These are phyloP conservation scores for Ophiostoma fasciatum DNA, from an alignment of 2,329 filamentous ascomycete genomes.

Conservation along the genomic window DNA sequence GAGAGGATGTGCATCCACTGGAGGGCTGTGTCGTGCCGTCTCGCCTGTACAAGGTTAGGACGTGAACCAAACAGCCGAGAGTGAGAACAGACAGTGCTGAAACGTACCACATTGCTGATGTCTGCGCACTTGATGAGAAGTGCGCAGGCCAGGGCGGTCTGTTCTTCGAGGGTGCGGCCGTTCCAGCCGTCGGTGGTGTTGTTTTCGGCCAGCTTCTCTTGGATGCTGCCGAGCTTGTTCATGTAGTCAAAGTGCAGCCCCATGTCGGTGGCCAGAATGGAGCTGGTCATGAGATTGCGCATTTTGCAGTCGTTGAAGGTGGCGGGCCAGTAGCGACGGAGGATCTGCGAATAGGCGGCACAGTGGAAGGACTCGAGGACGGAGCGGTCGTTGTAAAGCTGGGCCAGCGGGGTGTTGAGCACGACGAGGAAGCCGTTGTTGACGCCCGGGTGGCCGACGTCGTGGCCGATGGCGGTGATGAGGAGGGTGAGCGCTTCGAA, in stretches of 20 bases:
- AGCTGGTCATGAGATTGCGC: conserved; percentile 86
- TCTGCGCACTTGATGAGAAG: conserved; percentile 95
- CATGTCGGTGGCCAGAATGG: conserved; percentile 97
- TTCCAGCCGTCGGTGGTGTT: conserved; percentile 60
- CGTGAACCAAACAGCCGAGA: background rate
- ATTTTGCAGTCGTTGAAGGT: conserved; percentile 67
- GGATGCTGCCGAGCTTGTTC: conserved; percentile 67
- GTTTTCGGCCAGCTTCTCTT: conserved; percentile 59
- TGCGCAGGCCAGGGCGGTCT: conserved; percentile 71
- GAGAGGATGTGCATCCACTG: conserved; percentile 91
- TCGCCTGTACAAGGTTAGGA: conserved; percentile 42
- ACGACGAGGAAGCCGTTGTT: conserved; percentile 95
- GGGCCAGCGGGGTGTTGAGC: conserved; percentile 80
- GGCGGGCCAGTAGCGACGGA: conserved; percentile 79
- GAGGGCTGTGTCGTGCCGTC: conserved; percentile 66
- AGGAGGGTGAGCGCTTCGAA: conserved; percentile 82
- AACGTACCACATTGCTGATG: conserved; percentile 89
- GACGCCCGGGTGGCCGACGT: conserved; percentile 92
- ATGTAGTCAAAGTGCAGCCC: conserved; percentile 94
- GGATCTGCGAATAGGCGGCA: conserved; percentile 89
- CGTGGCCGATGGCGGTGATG: conserved; percentile 92
- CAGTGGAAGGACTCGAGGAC: conserved; percentile 97
- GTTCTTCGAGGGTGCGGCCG: conserved; percentile 57
- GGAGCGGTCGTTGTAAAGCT: conserved; percentile 92
- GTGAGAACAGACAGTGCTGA: background rate